phyloP scores from a whole-genome alignment of 306 rosid genomes.

The Corylus americana region DNA sequence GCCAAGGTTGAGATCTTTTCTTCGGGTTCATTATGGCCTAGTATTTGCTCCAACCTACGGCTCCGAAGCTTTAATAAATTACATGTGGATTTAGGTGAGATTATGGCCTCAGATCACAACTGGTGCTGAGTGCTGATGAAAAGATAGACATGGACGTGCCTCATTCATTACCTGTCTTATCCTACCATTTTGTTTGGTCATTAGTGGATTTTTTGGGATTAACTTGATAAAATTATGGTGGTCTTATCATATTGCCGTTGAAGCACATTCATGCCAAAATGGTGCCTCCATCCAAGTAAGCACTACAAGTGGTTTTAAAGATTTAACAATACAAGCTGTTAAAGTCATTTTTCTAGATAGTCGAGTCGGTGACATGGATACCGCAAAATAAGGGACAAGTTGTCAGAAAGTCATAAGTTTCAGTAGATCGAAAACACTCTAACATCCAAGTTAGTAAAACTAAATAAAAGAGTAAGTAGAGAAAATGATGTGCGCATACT shows the following conservation, averaged over 20 bases:
- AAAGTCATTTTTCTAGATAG: too few species aligned
- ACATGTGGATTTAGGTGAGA: neutral
- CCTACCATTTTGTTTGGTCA: neutral
- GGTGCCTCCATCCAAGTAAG: neutral
- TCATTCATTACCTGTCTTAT: neutral
- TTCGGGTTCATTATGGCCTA: constrained; percentile 4
- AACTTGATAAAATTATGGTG: neutral
- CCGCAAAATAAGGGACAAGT: too few species aligned
- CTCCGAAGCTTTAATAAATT: neutral
- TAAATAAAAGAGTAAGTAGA: too few species aligned
- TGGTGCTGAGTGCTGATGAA: neutral
- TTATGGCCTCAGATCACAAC: neutral
- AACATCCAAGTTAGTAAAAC: too few species aligned
- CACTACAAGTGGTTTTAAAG: neutral
- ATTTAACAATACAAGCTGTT: neutral
- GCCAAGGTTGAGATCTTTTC: neutral
- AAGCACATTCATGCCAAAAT: neutral
- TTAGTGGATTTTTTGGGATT: constrained; percentile 1
- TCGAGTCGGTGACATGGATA: too few species aligned
- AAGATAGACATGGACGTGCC: neutral
- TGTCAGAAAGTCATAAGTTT: too few species aligned
- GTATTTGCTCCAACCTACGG: neutral
- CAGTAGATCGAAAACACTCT: too few species aligned
- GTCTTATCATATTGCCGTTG: neutral
- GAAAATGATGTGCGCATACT: too few species aligned